Percentiles rank a stretch among this genome's conserved stretches.
These are phyloP conservation scores for Suillus sp. DNA, from an alignment of 768 basidiomycete genomes.

Conservation along the genomic window DNA sequence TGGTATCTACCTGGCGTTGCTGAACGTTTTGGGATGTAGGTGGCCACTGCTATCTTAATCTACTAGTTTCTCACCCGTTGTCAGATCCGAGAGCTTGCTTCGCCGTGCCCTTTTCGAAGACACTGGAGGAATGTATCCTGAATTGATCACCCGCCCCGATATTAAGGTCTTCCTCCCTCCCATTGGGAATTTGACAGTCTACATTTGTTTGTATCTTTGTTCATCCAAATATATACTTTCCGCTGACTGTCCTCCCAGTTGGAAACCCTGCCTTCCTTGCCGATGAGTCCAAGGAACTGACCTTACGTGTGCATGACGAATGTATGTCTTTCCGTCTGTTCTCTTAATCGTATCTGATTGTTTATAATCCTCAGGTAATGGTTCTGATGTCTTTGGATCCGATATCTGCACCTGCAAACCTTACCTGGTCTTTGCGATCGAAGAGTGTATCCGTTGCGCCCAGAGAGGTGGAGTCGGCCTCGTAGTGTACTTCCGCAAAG, in stretches of 20 bases:
- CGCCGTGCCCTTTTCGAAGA: constrained; percentile 95
- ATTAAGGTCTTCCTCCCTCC: constrained; percentile 96
- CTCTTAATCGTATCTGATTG: background rate
- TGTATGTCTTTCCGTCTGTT: constrained; percentile 49
- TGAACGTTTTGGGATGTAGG: constrained; percentile 89
- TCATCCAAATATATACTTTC: constrained; percentile 6
- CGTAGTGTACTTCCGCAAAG: constrained; percentile 93
- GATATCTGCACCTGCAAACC: constrained; percentile 94
- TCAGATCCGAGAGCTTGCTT: constrained; percentile 78
- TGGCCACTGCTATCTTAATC: constrained; percentile 17
- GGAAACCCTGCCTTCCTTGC: constrained; percentile 80
- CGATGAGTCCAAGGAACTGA: constrained; percentile 78
- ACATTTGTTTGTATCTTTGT: constrained; percentile 66
- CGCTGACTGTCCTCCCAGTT: constrained; percentile 38
- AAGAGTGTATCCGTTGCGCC: constrained; percentile 86
- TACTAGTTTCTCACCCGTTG: constrained; percentile 1
- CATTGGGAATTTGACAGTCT: constrained; percentile 88
- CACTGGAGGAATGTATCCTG: constrained; percentile 94
- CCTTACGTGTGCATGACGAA: constrained; percentile 91
- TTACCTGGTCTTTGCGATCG: constrained; percentile 89
- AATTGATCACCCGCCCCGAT: constrained; percentile 92
- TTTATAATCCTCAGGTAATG: constrained; percentile 61
- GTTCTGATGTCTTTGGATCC: constrained; percentile 94
- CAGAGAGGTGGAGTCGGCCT: constrained; percentile 89
- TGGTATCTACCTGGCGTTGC: constrained; percentile 96